Evolutionary conservation across 805 yeast species (phyloP), one percentile per base, ranked within the genome.

Genomic region (Maudiozyma barnettii): DNA sequence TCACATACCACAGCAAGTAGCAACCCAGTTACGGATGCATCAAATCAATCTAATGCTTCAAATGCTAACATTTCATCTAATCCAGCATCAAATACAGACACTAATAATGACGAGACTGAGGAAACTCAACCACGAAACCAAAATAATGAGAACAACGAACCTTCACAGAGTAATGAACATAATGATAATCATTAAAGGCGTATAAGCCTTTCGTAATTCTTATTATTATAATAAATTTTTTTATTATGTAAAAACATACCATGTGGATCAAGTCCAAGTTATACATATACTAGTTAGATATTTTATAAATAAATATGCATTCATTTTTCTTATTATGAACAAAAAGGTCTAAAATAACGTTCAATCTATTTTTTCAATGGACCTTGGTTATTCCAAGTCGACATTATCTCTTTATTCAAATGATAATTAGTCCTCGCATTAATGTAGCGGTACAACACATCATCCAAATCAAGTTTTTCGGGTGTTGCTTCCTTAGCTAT

Each of bases 391-490:
- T 54, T 55, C 68, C 81, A 67, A 23, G 81, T 67, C 36, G 66
- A 67, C 43, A 75, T 55, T 54, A 76, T 70, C 54, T 77, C 81
- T 44, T 67, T 67, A 36, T 72, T 60, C 41, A 71, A 41, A 57
- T 78, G 76, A 54, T 66, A 77, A 26, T 62, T 51, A 19, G 66
- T 66, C 42, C 82, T 63, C 38, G 67, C 68, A 2, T 51, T 51
- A 43, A 67, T 59, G 56, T 75, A 79, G n/a, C 60, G 58, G 14
- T 57, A 53, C 13, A 79, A 61, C 54, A 78, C 75, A 12, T 46
- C 26, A 65, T 63, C 49, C 60, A 68, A 4, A 49, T 68, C 69
- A 14, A 56, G 60, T 22, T 64, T 46, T 47, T 52, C 48, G 1
- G 46, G 18, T 9, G 41, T 48, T 18, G 46, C 42, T 49, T 58